Conservation (phyloP, 2,329 filamentous ascomycete species). For the Fulvia fulva region DNA sequence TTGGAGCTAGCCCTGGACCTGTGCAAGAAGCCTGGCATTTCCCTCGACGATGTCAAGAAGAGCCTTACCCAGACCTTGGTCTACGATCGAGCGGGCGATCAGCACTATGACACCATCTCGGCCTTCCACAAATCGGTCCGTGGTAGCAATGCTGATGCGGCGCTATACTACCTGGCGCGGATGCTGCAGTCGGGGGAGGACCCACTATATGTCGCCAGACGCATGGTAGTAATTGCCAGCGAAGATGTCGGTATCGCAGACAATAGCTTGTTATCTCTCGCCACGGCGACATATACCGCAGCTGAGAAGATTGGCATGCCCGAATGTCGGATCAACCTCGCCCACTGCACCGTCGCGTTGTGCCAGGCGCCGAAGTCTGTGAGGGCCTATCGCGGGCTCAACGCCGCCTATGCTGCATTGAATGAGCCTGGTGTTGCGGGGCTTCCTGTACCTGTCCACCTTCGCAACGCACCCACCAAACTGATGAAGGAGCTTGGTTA, state of each 20-base stretch:
- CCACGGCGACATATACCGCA: conserved; percentile 80
- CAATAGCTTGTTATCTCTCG: conserved; percentile 74
- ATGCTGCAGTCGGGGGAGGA: conserved; percentile 97
- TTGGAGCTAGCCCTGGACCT: conserved; percentile 84
- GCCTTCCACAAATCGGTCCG: conserved; percentile 95
- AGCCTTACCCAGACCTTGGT: conserved; percentile 87
- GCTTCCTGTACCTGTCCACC: conserved; percentile 77
- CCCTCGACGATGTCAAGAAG: conserved; percentile 72
- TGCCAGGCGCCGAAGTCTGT: conserved; percentile 81
- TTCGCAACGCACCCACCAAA: conserved; percentile 86
- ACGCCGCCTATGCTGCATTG: conserved; percentile 73
- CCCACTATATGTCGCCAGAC: conserved; percentile 82
- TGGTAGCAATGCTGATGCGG: conserved; percentile 78
- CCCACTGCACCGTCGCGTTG: conserved; percentile 79
- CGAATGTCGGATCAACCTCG: conserved; percentile 87
- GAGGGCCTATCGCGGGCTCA: conserved; percentile 75
- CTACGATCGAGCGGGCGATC: conserved; percentile 90
- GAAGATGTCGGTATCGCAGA: conserved; percentile 93
- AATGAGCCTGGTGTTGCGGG: conserved; percentile 78
- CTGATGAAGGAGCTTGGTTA: conserved; percentile 92
- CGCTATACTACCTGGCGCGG: conserved; percentile 88
- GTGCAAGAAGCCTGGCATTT: conserved; percentile 59
- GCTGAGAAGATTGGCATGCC: conserved; percentile 93
- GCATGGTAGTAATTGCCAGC: conserved; percentile 90
- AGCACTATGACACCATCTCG: conserved; percentile 96